Evolutionary conservation across 805 yeast genomes (phyloP).

Genomic region (Grigorovia humatica): DNA sequence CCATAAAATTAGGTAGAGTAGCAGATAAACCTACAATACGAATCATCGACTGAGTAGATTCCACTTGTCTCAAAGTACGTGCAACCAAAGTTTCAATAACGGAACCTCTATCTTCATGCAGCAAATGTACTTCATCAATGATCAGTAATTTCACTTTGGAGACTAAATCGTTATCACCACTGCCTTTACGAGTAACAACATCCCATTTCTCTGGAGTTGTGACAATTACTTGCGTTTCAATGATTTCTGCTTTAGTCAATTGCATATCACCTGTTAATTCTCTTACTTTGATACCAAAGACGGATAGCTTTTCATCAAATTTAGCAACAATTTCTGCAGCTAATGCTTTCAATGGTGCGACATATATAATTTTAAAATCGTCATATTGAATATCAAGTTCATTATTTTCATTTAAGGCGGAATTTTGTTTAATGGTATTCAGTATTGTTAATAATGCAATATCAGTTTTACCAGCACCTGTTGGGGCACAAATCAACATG

Average conservation of each 20-base stretch:
- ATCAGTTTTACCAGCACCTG: conserved; percentile 97
- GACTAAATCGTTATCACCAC: conserved; percentile 77
- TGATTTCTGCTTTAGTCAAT: conserved; percentile 66
- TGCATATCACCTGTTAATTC: conserved; percentile 97
- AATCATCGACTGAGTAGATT: conserved; percentile 85
- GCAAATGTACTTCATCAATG: conserved; percentile 91
- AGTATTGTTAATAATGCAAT: conserved; percentile 76
- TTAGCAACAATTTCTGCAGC: conserved; percentile 97
- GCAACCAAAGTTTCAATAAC: conserved; percentile 94
- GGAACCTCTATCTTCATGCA: conserved; percentile 97
- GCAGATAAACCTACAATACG: conserved; percentile 92
- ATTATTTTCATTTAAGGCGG: conserved; percentile 41
- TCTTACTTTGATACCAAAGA: conserved; percentile 79
- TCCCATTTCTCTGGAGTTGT: conserved; percentile 98
- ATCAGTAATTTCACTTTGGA: conserved; percentile 76
- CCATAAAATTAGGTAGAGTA: conserved; percentile 81
- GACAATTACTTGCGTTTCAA: conserved; percentile 76
- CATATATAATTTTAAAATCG: conserved; percentile 83
- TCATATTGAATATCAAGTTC: conserved; percentile 63
- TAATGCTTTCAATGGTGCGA: conserved; percentile 86
- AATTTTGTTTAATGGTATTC: conserved; percentile 66
- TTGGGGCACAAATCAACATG: conserved; percentile 94
- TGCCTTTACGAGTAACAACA: conserved; percentile 88
- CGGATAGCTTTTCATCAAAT: conserved; percentile 60
- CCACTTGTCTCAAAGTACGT: conserved; percentile 89